Evolutionary conservation across 129 eudicot genomes (phyloP).

Genomic region (Erigeron canadensis): DNA sequence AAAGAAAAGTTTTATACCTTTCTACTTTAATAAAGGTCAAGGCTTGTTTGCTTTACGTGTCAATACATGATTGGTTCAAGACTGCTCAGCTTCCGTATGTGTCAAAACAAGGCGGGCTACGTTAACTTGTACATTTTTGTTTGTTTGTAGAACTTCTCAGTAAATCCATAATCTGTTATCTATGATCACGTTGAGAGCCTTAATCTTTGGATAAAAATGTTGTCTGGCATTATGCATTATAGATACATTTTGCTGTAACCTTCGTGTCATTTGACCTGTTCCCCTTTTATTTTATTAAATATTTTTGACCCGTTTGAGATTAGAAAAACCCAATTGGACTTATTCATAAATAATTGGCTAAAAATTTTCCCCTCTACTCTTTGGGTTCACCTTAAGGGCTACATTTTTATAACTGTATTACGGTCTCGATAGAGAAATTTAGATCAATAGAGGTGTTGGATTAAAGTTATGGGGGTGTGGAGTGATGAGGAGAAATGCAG

Average conservation of each 20-base stretch:
- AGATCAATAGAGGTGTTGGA: no score
- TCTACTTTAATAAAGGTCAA: background rate
- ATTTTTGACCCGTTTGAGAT: background rate
- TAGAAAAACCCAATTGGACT: conserved; percentile 1
- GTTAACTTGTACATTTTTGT: no score
- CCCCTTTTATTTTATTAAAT: background rate
- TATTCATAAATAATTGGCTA: background rate
- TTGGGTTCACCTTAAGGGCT: background rate
- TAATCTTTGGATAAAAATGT: background rate
- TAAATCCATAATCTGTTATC: no score
- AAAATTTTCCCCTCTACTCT: background rate
- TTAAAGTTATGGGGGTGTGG: no score
- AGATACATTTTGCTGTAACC: no score
- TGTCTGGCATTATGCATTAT: background rate
- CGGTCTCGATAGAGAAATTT: background rate
- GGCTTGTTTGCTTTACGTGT: background rate
- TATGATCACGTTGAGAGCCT: background rate
- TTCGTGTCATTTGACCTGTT: background rate
- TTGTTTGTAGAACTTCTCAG: no score
- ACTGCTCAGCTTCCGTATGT: no score
- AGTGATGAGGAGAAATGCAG: no score
- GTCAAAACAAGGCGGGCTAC: no score
- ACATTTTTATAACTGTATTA: background rate
- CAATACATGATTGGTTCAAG: no score
- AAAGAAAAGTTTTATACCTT: background rate